Evolutionary conservation across 1,139 yeast species (phyloP).

Genomic region (Zhuliangozyma parablackwelliae): DNA sequence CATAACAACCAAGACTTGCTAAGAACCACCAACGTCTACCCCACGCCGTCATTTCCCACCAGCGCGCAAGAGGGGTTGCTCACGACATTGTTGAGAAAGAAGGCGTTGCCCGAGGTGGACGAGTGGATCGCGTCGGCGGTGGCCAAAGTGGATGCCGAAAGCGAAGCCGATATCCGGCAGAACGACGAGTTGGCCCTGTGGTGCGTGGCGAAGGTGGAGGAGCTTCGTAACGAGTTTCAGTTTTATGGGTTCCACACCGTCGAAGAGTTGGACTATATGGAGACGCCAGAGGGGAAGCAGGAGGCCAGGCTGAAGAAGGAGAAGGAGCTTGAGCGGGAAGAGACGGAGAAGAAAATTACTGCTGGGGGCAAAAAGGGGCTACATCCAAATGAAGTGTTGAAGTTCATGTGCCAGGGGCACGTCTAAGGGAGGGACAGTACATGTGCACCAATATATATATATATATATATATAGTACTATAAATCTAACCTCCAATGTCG

Average conservation of each 20-base stretch:
- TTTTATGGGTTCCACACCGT: constrained; percentile 59
- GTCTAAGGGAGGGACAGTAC: constrained; percentile 6
- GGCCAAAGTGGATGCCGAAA: constrained; percentile 19
- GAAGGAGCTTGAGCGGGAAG: constrained; percentile 23
- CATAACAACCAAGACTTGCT: constrained; percentile 58
- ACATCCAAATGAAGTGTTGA: constrained; percentile 35
- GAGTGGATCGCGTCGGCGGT: constrained; percentile 73
- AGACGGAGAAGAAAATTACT: constrained; percentile 24
- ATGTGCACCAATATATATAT: no score
- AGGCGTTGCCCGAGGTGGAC: constrained; percentile 84
- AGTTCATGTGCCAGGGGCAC: constrained; percentile 40
- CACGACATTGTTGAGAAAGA: constrained; percentile 80
- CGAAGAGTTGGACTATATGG: constrained; percentile 37
- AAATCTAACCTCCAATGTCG: constrained; percentile 17
- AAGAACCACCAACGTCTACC: constrained; percentile 70
- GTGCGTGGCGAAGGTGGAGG: constrained; percentile 54
- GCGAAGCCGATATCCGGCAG: constrained; percentile 16
- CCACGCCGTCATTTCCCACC: constrained; percentile 79
- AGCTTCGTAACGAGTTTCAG: constrained; percentile 51
- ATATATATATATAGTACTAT: no score
- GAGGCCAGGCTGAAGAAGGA: constrained; percentile 27
- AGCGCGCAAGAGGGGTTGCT: constrained; percentile 76
- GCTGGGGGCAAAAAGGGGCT: constrained; percentile 31
- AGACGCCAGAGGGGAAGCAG: constrained; percentile 38
- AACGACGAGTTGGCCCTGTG: constrained; percentile 60